Conservation (phyloP, 441 rosid genomes). For the Adansonia gregorii region DNA sequence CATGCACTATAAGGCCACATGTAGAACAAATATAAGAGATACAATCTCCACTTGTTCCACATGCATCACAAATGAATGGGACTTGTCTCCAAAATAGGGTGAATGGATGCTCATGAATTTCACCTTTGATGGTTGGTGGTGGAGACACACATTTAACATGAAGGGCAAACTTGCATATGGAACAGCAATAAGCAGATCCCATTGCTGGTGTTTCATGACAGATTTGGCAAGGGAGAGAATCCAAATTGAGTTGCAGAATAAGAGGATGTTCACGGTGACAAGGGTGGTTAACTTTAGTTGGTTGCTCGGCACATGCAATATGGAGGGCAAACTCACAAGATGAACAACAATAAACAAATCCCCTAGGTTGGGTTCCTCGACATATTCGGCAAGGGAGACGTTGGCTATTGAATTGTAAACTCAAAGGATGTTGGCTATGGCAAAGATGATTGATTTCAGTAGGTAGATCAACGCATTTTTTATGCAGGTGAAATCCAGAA, state of each 20-base stretch:
- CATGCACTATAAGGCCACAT: conserved; percentile 27
- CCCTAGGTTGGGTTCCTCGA: neutral
- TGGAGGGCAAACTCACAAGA: neutral
- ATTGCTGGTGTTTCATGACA: conserved; percentile 2
- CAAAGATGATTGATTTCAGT: neutral
- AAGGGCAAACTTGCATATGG: conserved; percentile 28
- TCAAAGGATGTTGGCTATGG: neutral
- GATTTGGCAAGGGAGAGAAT: conserved; percentile 13
- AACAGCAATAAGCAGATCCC: conserved; percentile 17
- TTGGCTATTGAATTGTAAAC: neutral
- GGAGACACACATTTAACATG: conserved; percentile 20
- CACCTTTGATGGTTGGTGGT: neutral
- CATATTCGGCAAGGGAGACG: neutral
- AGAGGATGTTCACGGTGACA: conserved; percentile 26
- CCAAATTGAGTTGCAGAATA: neutral
- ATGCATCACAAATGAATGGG: conserved; percentile 28
- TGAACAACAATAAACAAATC: neutral
- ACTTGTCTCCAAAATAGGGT: conserved; percentile 7
- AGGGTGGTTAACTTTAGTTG: neutral
- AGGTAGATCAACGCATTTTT: neutral
- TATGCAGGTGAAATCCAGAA: neutral
- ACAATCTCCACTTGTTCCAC: neutral
- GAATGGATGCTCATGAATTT: conserved; percentile 31
- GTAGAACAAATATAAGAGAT: neutral
- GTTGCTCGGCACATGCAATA: neutral